These are phyloP conservation scores for Cryptococcus amylolentus DNA, from an alignment of 1,284 basidiomycete species.

Conservation along the genomic window DNA sequence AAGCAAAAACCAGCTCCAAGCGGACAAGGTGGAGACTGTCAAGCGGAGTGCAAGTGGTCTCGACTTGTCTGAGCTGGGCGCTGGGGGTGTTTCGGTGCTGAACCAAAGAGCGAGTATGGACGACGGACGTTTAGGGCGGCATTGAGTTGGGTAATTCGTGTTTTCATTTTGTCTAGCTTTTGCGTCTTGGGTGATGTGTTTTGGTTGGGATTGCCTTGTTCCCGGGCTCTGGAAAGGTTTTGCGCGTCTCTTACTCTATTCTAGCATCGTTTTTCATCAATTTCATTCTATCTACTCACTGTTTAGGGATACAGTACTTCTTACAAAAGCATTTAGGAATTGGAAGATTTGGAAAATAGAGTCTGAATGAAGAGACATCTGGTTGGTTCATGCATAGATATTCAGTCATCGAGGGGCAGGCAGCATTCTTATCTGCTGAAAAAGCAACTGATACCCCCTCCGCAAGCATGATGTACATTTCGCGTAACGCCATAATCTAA, in stretches of 20 bases:
- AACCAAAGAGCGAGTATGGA: conserved; percentile 25
- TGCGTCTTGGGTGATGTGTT: background rate
- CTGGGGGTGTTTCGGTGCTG: background rate
- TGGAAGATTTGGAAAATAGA: background rate
- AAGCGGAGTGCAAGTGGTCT: conserved; percentile 2
- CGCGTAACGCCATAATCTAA: background rate
- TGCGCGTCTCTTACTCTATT: background rate
- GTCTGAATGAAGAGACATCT: background rate
- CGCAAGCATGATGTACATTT: too few relatives aligned
- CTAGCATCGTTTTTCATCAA: background rate
- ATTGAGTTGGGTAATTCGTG: background rate
- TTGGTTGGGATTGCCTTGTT: background rate
- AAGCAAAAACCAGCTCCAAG: background rate
- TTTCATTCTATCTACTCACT: background rate
- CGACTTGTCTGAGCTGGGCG: background rate
- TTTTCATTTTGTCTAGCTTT: conserved; percentile 2
- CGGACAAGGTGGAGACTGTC: conserved; percentile 5
- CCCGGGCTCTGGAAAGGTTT: background rate
- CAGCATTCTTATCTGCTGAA: background rate
- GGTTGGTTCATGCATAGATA: background rate
- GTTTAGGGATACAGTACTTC: too few relatives aligned
- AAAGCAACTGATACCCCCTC: too few relatives aligned
- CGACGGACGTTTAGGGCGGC: conserved; percentile 16
- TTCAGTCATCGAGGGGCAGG: background rate
- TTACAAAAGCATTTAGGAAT: background rate